Percentiles rank a stretch among this genome's conserved stretches.
These are phyloP conservation scores for Cinchona pubescens DNA, from an alignment of 257 asterid genomes.

Conservation along the genomic window DNA sequence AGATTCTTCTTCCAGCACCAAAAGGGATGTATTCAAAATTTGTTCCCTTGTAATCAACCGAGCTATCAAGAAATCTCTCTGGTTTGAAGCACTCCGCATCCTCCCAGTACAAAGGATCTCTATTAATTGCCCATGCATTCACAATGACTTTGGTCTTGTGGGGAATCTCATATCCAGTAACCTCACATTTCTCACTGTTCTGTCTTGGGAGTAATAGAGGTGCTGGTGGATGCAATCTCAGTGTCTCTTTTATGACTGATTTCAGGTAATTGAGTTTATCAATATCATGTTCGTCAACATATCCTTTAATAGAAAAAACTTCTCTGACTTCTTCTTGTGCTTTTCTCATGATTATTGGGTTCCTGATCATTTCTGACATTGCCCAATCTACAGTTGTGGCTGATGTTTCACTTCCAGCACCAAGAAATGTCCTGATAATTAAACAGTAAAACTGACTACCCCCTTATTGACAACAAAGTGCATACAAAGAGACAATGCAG, in stretches of 20 bases:
- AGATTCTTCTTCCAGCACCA: slow-evolving; percentile 19
- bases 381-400: slow-evolving; percentile 5
- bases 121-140: neutral
- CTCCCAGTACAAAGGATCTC: neutral
- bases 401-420: slow-evolving; percentile 3
- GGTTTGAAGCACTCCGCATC: slow-evolving; percentile 10
- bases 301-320: neutral
- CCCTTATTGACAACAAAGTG: too few species aligned
- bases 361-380: neutral
- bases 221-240: neutral
- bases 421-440: neutral
- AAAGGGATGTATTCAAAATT: slow-evolving; percentile 5
- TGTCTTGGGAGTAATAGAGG: neutral
- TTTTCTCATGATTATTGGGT: neutral
- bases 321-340: slow-evolving; percentile 8
- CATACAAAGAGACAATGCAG: too few species aligned
- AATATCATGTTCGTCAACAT: neutral
- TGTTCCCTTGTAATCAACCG: slow-evolving; percentile 2
- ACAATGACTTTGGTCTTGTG: neutral
- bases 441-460: neutral
- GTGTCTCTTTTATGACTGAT: slow-evolving; percentile 11
- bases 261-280: neutral
- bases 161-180: neutral
- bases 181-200: neutral
- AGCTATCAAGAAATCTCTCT: slow-evolving; percentile 17